Evolutionary conservation across 805 yeast species (phyloP), one percentile per base, ranked within the genome.

Genomic region (Ogataea nonfermentans): DNA sequence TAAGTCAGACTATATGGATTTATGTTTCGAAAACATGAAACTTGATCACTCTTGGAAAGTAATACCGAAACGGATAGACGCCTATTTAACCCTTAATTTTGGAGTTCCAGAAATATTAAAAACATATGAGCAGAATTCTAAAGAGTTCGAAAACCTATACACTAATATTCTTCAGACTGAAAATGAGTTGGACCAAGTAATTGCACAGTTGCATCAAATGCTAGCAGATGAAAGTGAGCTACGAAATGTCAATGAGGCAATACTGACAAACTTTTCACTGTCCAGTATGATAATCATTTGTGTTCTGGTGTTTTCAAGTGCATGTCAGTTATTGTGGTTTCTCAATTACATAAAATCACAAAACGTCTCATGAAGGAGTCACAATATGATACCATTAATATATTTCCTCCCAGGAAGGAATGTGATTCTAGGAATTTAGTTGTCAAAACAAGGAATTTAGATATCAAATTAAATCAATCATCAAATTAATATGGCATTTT

Each of bases 11-110:
- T 53, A 52, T 34, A 29, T 59, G 13, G 62, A 57, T 40, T 29
- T 62, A 15, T 62, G 66, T 37, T 61, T 61, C 37, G 66, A 62
- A 33, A 62, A 56, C 30, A 32, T 48, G 12, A 53, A 51, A 37
- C 29, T 49, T 24, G 61, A 62, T 40, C 51, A 50, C 32, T 59
- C 63, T 2, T 59, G 64, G 63, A 56, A 40, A 33, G 40, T 54
- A 1, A 28, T 26, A 13, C 53, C 54, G 2, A 30, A 34, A 4
- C 19, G 23, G 7, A 41, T 53, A 12, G 49, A 52, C 27, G 52
- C 52, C 4, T 35, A 39, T 24, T 27, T 57, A 37, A 35, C 38
- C 4, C 29, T 58, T 23, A 43, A 49, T 20, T 55, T 60, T 47
- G 66, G 66, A 1, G 44, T 56, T 8, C 47, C 57, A 4, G 42